These are phyloP conservation scores for Primulina huaijiensis DNA, from an alignment of 257 asterid species.

Conservation along the genomic window DNA sequence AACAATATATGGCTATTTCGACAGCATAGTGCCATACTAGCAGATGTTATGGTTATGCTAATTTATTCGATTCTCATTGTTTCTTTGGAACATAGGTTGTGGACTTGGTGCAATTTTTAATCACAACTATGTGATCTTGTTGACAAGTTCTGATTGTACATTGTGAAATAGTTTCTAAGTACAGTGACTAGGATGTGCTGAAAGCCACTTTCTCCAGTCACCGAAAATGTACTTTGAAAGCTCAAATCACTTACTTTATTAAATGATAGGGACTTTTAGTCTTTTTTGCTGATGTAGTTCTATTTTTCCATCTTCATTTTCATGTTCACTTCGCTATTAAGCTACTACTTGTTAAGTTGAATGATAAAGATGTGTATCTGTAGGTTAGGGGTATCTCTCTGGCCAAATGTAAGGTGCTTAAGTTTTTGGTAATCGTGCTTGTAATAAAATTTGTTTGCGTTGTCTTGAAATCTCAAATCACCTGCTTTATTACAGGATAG, in stretches of 20 bases:
- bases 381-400: not conserved
- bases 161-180: not conserved
- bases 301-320: not conserved
- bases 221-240: slow-evolving; percentile 5
- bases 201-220: slow-evolving; percentile 1
- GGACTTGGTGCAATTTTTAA: not conserved
- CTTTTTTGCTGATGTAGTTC: not conserved
- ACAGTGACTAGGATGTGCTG: not conserved
- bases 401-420: not conserved
- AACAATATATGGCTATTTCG: too few relatives aligned
- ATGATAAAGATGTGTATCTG: not conserved
- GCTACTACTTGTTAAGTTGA: slow-evolving; percentile 16
- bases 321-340: not conserved
- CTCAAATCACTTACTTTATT: not conserved
- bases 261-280: too few relatives aligned
- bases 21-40: too few relatives aligned
- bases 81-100: not conserved
- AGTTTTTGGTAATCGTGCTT: not conserved
- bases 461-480: not conserved
- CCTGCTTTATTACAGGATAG: not conserved
- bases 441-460: not conserved
- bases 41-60: not conserved
- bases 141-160: not conserved
- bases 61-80: too few relatives aligned
- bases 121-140: not conserved